Evolutionary conservation across 2,329 filamentous ascomycete species (phyloP).

Genomic region (Paraphaeosphaeria minitans): DNA sequence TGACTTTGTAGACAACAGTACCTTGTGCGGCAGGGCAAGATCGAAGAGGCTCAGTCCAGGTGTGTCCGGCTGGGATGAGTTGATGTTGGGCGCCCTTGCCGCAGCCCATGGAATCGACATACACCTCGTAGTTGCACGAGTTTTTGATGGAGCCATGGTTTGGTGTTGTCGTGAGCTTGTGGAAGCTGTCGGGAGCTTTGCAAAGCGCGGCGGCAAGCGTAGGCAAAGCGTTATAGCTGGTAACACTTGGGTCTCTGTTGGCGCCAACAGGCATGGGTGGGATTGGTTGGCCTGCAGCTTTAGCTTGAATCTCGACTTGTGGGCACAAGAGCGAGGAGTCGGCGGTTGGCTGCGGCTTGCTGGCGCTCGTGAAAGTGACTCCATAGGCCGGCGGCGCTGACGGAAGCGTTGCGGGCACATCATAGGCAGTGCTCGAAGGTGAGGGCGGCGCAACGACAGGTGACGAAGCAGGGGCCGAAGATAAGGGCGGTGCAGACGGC

Average conservation of each 20-base stretch:
- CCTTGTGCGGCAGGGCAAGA: slow-evolving; percentile 8
- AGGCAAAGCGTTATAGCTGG: slow-evolving; percentile 8
- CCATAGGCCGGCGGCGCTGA: not conserved
- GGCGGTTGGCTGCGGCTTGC: not conserved
- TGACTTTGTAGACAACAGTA: slow-evolving; percentile 5
- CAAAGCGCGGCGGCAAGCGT: slow-evolving; percentile 1
- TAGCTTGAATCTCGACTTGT: not conserved
- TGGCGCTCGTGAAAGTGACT: not conserved
- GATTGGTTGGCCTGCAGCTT: not conserved
- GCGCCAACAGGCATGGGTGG: slow-evolving; percentile 6
- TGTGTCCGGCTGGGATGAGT: slow-evolving; percentile 10
- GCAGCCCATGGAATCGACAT: slow-evolving; percentile 21
- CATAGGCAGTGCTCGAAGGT: not conserved
- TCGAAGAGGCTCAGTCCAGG: slow-evolving; percentile 12
- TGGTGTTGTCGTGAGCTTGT: slow-evolving; percentile 6
- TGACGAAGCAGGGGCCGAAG: not conserved
- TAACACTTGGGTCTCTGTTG: not conserved
- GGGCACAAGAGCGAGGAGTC: slow-evolving; percentile 1
- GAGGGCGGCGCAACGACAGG: not conserved
- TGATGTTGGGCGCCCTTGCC: not conserved
- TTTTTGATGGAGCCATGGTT: slow-evolving; percentile 22
- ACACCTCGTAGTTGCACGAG: slow-evolving; percentile 25
- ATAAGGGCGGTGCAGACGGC: not conserved
- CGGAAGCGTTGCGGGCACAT: not conserved
- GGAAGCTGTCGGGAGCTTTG: slow-evolving; percentile 11